Evolutionary conservation across 306 rosid species (phyloP).

Genomic region (Castanea sativa): DNA sequence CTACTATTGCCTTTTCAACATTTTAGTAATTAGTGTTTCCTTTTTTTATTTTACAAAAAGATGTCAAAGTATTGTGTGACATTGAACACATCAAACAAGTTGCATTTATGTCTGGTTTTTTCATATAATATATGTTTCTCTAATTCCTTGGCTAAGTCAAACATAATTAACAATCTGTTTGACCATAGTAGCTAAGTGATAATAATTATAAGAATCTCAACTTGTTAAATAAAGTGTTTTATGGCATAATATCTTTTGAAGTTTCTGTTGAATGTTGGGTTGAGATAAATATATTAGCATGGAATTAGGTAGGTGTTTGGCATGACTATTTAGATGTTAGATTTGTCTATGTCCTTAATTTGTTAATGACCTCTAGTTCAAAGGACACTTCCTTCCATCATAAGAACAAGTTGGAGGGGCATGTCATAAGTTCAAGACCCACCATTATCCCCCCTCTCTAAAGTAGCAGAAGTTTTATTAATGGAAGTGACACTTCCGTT

Average conservation of each 20-base stretch:
- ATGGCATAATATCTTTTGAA: background rate
- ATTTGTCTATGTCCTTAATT: too few species aligned
- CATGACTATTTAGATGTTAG: background rate
- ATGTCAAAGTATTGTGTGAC: background rate
- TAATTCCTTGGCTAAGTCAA: background rate
- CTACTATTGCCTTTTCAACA: background rate
- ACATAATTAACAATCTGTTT: background rate
- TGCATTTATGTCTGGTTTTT: background rate
- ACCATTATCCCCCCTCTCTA: too few species aligned
- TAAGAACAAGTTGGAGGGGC: too few species aligned
- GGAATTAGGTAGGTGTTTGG: background rate
- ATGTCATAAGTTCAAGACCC: too few species aligned
- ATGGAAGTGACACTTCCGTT: too few species aligned
- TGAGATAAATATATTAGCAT: background rate
- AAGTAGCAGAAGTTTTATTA: too few species aligned
- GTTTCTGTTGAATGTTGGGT: background rate
- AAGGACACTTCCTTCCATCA: too few species aligned
- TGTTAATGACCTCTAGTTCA: background rate
- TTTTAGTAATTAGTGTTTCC: background rate
- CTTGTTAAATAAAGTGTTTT: background rate
- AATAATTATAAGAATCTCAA: background rate
- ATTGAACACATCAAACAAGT: background rate
- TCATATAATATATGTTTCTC: background rate
- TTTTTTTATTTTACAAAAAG: background rate
- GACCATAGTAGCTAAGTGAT: background rate